Conservation (phyloP, 371 early-diverging fungal genomes). For the Smittium mucronatum region DNA sequence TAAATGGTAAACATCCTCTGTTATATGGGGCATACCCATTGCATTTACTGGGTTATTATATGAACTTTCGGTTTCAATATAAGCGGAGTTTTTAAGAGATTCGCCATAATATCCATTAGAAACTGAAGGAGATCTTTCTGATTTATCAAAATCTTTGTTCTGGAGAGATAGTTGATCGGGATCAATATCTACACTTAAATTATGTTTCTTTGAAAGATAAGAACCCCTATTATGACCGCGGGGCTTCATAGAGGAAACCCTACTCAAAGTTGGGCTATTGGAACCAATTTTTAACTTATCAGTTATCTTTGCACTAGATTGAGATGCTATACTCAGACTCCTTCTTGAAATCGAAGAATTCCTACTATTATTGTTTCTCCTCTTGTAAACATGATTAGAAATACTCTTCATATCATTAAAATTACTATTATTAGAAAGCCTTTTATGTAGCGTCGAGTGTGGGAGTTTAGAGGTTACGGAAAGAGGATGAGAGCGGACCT, state of each 20-base stretch:
- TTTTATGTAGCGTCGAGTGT: neutral
- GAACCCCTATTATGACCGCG: neutral
- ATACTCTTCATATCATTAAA: neutral
- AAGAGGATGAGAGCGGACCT: neutral
- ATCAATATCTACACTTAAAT: neutral
- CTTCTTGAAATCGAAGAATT: neutral
- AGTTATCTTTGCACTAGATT: neutral
- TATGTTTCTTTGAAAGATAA: constrained; percentile 10
- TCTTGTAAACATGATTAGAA: neutral
- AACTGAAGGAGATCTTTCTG: neutral
- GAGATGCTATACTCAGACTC: neutral
- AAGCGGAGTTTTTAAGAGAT: constrained; percentile 15
- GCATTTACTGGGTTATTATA: constrained; percentile 11
- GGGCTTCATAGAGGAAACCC: neutral
- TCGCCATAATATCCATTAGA: constrained; percentile 12
- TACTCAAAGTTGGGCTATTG: neutral
- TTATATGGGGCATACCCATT: constrained; percentile 20
- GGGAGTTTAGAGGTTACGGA: neutral
- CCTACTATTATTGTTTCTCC: neutral
- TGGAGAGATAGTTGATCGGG: constrained; percentile 5
- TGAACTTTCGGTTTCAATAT: constrained; percentile 2
- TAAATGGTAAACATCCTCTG: constrained; percentile 27
- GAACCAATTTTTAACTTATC: neutral
- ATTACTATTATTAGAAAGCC: neutral
- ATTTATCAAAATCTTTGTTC: constrained; percentile 1